Evolutionary conservation across 768 basidiomycete genomes (phyloP).

Genomic region (Strobilomyces echinocephalus): DNA sequence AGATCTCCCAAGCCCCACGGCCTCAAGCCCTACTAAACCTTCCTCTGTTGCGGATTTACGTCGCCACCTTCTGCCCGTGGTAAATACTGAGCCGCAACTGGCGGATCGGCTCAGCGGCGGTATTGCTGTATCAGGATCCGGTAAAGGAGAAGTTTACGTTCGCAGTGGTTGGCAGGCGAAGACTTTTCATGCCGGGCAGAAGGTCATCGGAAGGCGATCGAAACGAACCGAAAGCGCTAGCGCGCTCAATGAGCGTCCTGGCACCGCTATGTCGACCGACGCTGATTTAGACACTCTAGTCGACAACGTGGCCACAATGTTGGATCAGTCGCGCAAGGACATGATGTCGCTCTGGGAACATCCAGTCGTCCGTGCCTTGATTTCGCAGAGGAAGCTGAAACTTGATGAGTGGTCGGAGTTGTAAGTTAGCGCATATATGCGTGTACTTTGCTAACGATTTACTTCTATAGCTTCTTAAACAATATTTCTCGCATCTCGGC

Average conservation of each 20-base stretch:
- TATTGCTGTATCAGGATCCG: slow-evolving; percentile 67
- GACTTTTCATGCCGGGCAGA: slow-evolving; percentile 49
- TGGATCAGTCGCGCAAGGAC: slow-evolving; percentile 57
- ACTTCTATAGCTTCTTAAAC: slow-evolving; percentile 57
- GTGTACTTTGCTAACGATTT: slow-evolving; percentile 1
- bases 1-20: slow-evolving; percentile 9
- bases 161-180: slow-evolving; percentile 79
- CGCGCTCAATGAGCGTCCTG: slow-evolving; percentile 25
- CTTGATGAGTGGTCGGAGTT: slow-evolving; percentile 88
- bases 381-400: slow-evolving; percentile 63
- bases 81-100: slow-evolving; percentile 57
- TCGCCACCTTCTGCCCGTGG: slow-evolving; percentile 53
- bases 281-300: slow-evolving; percentile 51
- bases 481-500: slow-evolving; percentile 69
- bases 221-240: slow-evolving; percentile 28
- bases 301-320: slow-evolving; percentile 56
- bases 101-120: slow-evolving; percentile 74
- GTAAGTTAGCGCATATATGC: slow-evolving; percentile 45
- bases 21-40: slow-evolving; percentile 20
- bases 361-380: slow-evolving; percentile 63
- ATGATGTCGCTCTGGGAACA: slow-evolving; percentile 71
- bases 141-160: slow-evolving; percentile 70
- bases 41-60: slow-evolving; percentile 50
- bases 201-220: slow-evolving; percentile 26
- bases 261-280: slow-evolving; percentile 25